Conservation (phyloP, 2,329 filamentous ascomycete species). For the Aspergillus oerlinghausenensis region DNA sequence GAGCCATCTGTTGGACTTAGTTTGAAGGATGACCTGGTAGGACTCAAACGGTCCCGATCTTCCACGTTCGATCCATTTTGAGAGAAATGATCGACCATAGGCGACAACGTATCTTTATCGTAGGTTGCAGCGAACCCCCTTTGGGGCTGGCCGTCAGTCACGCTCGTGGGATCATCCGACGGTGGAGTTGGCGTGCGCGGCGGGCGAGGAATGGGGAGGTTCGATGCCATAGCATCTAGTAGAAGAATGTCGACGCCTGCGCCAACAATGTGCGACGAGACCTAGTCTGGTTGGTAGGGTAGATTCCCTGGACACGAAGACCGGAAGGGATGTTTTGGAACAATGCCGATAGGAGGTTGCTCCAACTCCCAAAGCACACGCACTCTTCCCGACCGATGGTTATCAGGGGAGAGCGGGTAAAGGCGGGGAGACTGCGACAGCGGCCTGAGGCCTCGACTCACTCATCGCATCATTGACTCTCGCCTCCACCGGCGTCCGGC, state of each 20-base stretch:
- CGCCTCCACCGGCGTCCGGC: slow-evolving; percentile 3
- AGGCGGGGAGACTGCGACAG: not conserved
- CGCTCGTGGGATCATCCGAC: slow-evolving; percentile 43
- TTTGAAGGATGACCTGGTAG: slow-evolving; percentile 33
- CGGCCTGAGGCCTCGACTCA: slow-evolving; percentile 20
- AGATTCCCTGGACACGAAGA: not conserved
- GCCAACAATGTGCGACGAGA: not conserved
- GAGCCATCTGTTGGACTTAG: slow-evolving; percentile 27
- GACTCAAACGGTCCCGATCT: slow-evolving; percentile 26
- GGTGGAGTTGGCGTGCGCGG: slow-evolving; percentile 63
- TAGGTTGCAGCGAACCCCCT: slow-evolving; percentile 29
- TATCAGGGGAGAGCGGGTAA: slow-evolving; percentile 8
- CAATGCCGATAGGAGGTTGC: not conserved
- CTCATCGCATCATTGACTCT: slow-evolving; percentile 22
- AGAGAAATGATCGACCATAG: slow-evolving; percentile 37
- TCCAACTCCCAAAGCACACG: not conserved
- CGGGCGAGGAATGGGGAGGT: slow-evolving; percentile 55
- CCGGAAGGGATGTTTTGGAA: not conserved
- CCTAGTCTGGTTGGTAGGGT: not conserved
- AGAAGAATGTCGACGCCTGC: not conserved
- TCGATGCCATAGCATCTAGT: slow-evolving; percentile 50
- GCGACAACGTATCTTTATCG: slow-evolving; percentile 46
- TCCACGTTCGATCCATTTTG: slow-evolving; percentile 14
- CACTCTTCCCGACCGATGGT: slow-evolving; percentile 4
- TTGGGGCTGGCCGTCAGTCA: slow-evolving; percentile 17